phyloP scores from a whole-genome alignment of 257 asterid species.

The Jasminum sambac region DNA sequence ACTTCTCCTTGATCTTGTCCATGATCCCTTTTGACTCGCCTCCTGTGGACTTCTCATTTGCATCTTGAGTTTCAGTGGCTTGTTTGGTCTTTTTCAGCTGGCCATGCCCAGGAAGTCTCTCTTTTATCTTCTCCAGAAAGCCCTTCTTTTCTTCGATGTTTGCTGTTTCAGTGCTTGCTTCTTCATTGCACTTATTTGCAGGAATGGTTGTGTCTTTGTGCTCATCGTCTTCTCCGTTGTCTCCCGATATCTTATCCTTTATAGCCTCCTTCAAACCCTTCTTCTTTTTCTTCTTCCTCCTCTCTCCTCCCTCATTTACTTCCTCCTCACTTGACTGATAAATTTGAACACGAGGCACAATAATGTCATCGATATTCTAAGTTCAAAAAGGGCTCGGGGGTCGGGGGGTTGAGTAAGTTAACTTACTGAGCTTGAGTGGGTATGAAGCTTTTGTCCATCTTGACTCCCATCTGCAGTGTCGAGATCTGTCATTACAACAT shows the following conservation, averaged over 20 bases:
- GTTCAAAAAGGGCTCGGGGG: no score
- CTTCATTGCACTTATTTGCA: slow-evolving; percentile 19
- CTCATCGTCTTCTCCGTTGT: slow-evolving; percentile 15
- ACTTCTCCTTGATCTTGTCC: slow-evolving; percentile 49
- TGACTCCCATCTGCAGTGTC: slow-evolving; percentile 10
- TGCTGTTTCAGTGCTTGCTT: slow-evolving; percentile 24
- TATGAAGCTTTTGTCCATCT: slow-evolving; percentile 32
- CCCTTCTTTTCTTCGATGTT: slow-evolving; percentile 46
- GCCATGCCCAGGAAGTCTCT: slow-evolving; percentile 48
- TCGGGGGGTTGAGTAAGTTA: neutral
- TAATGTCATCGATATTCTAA: no score
- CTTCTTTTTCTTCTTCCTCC: slow-evolving; percentile 42
- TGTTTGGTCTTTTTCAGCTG: slow-evolving; percentile 35
- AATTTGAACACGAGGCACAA: neutral
- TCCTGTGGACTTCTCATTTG: slow-evolving; percentile 33
- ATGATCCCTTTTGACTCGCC: slow-evolving; percentile 33
- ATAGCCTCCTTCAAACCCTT: slow-evolving; percentile 40
- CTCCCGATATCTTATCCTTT: slow-evolving; percentile 34
- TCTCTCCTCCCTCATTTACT: slow-evolving; percentile 42
- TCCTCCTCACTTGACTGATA: slow-evolving; percentile 53
- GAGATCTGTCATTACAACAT: slow-evolving; percentile 26
- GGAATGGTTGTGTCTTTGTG: slow-evolving; percentile 15
- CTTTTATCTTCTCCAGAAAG: slow-evolving; percentile 45
- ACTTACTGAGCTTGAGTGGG: slow-evolving; percentile 35
- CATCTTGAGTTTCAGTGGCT: slow-evolving; percentile 22